Conservation (phyloP, 352 stramenopile species). For the Phytophthora syringae region DNA sequence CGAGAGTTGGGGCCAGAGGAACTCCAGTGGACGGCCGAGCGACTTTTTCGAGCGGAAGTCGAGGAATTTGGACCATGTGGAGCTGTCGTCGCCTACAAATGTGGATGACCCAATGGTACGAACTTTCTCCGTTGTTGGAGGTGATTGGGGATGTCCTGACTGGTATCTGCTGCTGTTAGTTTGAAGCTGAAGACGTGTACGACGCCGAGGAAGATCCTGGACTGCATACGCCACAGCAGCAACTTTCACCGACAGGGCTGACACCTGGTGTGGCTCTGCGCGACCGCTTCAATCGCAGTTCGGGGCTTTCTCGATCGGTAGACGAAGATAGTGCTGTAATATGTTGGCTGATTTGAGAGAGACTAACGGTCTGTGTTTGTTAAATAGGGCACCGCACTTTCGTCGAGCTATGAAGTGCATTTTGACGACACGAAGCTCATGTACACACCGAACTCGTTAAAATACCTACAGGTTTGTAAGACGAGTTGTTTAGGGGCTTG, state of each 20-base stretch:
- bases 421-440: slow-evolving; percentile 56
- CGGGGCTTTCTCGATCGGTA: slow-evolving; percentile 44
- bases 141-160: neutral
- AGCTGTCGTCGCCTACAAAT: slow-evolving; percentile 60
- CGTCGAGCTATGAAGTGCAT: slow-evolving; percentile 73
- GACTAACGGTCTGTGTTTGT: neutral
- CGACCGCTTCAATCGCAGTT: slow-evolving; percentile 32
- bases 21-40: slow-evolving; percentile 51
- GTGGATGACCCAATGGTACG: slow-evolving; percentile 26
- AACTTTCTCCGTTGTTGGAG: no score
- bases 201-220: slow-evolving; percentile 3
- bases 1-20: slow-evolving; percentile 37
- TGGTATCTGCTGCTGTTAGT: slow-evolving; percentile 14
- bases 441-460: slow-evolving; percentile 77
- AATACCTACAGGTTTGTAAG: slow-evolving; percentile 64
- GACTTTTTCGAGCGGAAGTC: slow-evolving; percentile 80
- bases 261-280: slow-evolving; percentile 24
- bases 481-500: neutral
- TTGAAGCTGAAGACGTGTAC: slow-evolving; percentile 8
- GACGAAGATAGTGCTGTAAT: neutral
- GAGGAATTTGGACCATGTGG: slow-evolving; percentile 72
- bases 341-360: neutral
- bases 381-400: slow-evolving; percentile 58
- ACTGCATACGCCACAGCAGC: slow-evolving; percentile 16
- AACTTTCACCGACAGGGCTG: slow-evolving; percentile 21